These are phyloP conservation scores for Aspergillus latus DNA, from an alignment of 2,329 filamentous ascomycete species.

Conservation along the genomic window DNA sequence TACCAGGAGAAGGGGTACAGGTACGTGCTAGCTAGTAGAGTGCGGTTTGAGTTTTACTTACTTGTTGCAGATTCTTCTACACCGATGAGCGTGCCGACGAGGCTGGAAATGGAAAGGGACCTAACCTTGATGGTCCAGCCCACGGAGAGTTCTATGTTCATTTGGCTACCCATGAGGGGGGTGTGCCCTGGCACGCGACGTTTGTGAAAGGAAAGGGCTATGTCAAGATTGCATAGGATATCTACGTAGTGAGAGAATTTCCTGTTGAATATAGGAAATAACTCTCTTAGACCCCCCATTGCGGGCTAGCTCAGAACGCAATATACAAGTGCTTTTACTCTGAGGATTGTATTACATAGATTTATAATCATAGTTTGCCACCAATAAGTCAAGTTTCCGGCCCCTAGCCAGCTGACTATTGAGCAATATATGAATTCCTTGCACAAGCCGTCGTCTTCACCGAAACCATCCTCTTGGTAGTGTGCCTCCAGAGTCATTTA, in stretches of 20 bases:
- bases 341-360: too few relatives aligned
- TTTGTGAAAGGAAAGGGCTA: slow-evolving; percentile 6
- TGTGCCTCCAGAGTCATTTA: slow-evolving; percentile 70
- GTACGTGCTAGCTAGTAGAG: not conserved
- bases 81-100: not conserved
- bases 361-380: too few relatives aligned
- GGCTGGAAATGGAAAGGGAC: not conserved
- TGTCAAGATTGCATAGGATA: not conserved
- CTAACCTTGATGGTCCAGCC: not conserved
- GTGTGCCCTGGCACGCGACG: slow-evolving; percentile 1
- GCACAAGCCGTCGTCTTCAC: slow-evolving; percentile 58
- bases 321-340: too few relatives aligned
- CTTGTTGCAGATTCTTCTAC: not conserved
- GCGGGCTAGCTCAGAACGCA: too few relatives aligned
- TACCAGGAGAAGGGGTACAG: not conserved
- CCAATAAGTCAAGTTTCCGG: too few relatives aligned
- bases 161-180: not conserved
- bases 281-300: too few relatives aligned
- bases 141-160: slow-evolving; percentile 3
- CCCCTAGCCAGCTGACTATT: not conserved
- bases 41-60: too few relatives aligned
- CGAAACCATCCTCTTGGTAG: slow-evolving; percentile 59
- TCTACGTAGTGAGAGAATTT: too few relatives aligned
- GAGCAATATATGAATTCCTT: slow-evolving; percentile 28
- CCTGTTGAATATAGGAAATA: too few relatives aligned